Evolutionary conservation across 2,329 filamentous ascomycete genomes (phyloP).

Genomic region (Sclerotinia nivalis): DNA sequence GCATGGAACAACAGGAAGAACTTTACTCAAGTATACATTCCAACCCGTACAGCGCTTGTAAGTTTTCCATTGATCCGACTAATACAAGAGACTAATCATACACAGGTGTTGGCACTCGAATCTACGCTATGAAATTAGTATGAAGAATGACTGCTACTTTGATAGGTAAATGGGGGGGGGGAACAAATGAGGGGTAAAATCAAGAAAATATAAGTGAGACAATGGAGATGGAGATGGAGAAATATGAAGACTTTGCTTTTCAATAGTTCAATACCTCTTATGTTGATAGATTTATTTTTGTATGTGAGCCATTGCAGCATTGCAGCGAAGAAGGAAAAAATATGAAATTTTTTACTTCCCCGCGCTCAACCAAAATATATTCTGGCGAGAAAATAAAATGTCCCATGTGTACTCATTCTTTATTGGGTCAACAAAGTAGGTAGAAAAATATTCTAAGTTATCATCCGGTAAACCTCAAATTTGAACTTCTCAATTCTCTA

Average conservation of each 20-base stretch:
- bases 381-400: not conserved
- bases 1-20: slow-evolving; percentile 89
- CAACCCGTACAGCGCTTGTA: slow-evolving; percentile 80
- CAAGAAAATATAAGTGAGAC: not conserved
- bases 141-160: not conserved
- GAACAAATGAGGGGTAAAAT: not conserved
- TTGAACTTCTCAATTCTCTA: not conserved
- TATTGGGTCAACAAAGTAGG: not conserved
- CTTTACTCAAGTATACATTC: slow-evolving; percentile 90
- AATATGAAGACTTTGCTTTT: not conserved
- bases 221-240: not conserved
- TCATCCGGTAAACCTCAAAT: not conserved
- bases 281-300: slow-evolving; percentile 14
- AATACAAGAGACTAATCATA: slow-evolving; percentile 23
- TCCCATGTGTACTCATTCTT: not conserved
- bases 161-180: not conserved
- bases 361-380: not conserved
- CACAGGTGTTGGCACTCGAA: slow-evolving; percentile 43
- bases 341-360: not conserved
- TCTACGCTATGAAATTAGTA: slow-evolving; percentile 37
- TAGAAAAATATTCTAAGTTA: not conserved
- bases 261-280: not conserved
- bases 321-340: slow-evolving; percentile 6
- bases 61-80: slow-evolving; percentile 39
- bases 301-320: not conserved